phyloP scores from a whole-genome alignment of 164 flowering plant genomes.

The Aristolochia contorta region DNA sequence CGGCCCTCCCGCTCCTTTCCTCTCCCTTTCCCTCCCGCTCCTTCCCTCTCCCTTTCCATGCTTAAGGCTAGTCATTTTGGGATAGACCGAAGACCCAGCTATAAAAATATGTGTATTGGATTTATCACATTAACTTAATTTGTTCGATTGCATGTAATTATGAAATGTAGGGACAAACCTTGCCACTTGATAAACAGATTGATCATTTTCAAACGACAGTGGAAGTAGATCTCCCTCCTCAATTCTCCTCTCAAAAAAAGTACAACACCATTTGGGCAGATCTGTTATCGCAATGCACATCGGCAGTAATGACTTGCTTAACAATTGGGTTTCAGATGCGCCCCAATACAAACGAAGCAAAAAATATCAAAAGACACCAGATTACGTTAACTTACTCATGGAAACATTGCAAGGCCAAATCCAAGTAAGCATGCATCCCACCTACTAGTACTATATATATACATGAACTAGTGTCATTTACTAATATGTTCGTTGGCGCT shows the following conservation, averaged over 20 bases:
- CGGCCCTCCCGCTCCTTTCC: too few relatives aligned
- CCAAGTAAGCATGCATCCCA: too few relatives aligned
- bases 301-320: slow-evolving; percentile 10
- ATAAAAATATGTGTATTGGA: too few relatives aligned
- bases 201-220: slow-evolving; percentile 2
- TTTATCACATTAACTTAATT: too few relatives aligned
- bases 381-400: slow-evolving; percentile 1
- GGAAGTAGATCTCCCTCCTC: not conserved
- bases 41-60: too few relatives aligned
- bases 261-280: slow-evolving; percentile 1
- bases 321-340: not conserved
- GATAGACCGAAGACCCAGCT: too few relatives aligned
- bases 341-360: not conserved
- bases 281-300: slow-evolving; percentile 8
- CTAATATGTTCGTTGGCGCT: too few relatives aligned
- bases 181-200: slow-evolving; percentile 8
- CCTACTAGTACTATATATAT: too few relatives aligned
- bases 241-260: not conserved
- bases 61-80: too few relatives aligned
- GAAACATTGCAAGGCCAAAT: slow-evolving; percentile 4
- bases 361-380: not conserved
- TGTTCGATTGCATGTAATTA: too few relatives aligned
- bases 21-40: too few relatives aligned
- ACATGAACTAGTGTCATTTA: too few relatives aligned
- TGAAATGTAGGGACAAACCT: slow-evolving; percentile 2